A percentile compares a stretch with the other conserved stretches of the same genome.
Evolutionary conservation across 495 filamentous ascomycete species (phyloP).

Genomic region (Hyaloscypha hepaticicola): DNA sequence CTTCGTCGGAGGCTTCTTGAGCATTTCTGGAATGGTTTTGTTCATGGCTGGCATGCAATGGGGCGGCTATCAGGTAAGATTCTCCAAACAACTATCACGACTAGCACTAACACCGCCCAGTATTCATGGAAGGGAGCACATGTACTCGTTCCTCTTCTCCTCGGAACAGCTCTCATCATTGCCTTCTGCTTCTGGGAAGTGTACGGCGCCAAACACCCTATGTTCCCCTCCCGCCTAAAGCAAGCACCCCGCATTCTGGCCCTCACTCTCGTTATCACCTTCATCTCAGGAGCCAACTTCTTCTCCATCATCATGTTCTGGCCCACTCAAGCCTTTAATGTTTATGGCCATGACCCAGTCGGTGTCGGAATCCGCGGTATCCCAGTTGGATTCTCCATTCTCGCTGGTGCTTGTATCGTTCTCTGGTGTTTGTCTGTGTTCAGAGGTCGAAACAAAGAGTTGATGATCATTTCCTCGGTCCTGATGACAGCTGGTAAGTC

Average conservation of each 20-base stretch:
- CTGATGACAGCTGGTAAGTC: conserved; percentile 56
- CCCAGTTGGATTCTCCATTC: conserved; percentile 66
- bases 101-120: conserved; percentile 17
- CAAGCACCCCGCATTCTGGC: conserved; percentile 63
- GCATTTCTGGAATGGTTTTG: conserved; percentile 60
- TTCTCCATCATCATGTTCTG: conserved; percentile 74
- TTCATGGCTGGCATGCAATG: conserved; percentile 69
- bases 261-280: conserved; percentile 70
- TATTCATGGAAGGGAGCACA: conserved; percentile 60
- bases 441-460: conserved; percentile 60
- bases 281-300: conserved; percentile 75
- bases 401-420: conserved; percentile 62
- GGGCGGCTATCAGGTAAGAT: conserved; percentile 58
- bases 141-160: conserved; percentile 59
- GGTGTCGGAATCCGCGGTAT: conserved; percentile 66
- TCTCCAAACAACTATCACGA: background rate
- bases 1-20: conserved; percentile 65
- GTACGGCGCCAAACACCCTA: conserved; percentile 60
- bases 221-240: conserved; percentile 63
- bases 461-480: conserved; percentile 60
- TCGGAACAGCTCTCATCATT: conserved; percentile 52
- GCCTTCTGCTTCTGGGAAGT: conserved; percentile 61
- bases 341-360: conserved; percentile 70
- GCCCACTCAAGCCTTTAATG: conserved; percentile 74
- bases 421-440: conserved; percentile 60